Evolutionary conservation across 768 basidiomycete genomes (phyloP), one percentile per base, ranked within the genome.

Genomic region (Rhodotorula graminis): DNA sequence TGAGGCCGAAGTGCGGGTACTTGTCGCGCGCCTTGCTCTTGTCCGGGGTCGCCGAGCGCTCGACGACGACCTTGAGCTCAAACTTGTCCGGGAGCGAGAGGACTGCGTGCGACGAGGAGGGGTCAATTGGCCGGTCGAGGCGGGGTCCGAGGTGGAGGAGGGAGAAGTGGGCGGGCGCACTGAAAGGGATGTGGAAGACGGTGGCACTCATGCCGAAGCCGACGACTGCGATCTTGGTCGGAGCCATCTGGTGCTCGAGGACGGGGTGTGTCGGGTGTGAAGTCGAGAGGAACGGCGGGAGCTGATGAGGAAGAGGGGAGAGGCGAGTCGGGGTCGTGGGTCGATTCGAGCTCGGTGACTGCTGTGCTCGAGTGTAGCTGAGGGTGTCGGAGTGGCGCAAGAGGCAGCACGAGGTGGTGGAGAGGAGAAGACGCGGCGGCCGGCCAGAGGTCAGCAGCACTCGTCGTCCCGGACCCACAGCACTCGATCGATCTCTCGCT

Each of bases 121-220:
- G 31, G 31, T 8, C 10, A 27, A 18, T 11, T 27, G 29, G 14
- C 37, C 37, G 37, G 37, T 37, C 37, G 9, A 37, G 37, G 29
- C 16, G 19, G 55, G 55, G 53, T 49, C 15, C 50, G 27, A 25
- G 31, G 18, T 14, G 7, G 31, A 33, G 31, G 14, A 27, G 55
- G 4, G 1, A 15, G 55, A 21, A 19, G 29, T 9, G 31, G 7
- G 31, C 10, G 21, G 6, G 15, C 57, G 2, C 19, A 58, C 57
- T 82, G 80, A 92, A 89, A 0, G 92, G 91, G 68, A 88, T 77
- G 80, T 93, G 92, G 82, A 93, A 92, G 6, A 89, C 89, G 57
- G 70, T 72, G 49, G 71, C 63, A 0, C 66, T 68, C 75, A 76
- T 76, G 16, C 75, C 75, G 14, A 73, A 47, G 59, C 75, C 75